Evolutionary conservation across 2,329 filamentous ascomycete species (phyloP).

Genomic region (Gyromitra esculenta): DNA sequence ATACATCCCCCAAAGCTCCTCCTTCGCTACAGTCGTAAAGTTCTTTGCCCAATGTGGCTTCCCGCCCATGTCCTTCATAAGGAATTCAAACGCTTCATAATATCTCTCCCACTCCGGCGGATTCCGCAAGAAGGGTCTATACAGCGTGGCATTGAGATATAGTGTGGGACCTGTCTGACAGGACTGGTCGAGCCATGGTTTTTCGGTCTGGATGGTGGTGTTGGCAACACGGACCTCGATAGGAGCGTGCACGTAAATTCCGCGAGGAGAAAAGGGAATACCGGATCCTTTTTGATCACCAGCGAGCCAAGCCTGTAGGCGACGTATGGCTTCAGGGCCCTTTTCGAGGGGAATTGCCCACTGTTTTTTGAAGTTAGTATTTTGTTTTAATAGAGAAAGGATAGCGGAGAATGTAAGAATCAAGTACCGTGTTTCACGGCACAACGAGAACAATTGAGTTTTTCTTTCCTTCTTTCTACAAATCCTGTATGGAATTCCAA

Average conservation of each 20-base stretch:
- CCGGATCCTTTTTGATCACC: constrained; percentile 73
- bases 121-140: constrained; percentile 80
- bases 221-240: constrained; percentile 89
- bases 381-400: background rate
- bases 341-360: constrained; percentile 90
- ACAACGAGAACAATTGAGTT: background rate
- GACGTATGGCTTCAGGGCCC: constrained; percentile 84
- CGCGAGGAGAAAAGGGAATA: constrained; percentile 83
- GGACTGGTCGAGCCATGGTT: constrained; percentile 79
- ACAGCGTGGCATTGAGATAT: constrained; percentile 90
- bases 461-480: background rate
- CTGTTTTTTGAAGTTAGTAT: constrained; percentile 50
- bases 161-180: constrained; percentile 75
- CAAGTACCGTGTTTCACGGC: constrained; percentile 2
- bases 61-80: constrained; percentile 86
- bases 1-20: constrained; percentile 74
- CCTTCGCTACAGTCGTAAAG: constrained; percentile 70
- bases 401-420: background rate
- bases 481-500: constrained; percentile 22
- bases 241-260: constrained; percentile 85
- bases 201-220: constrained; percentile 66
- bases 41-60: constrained; percentile 95
- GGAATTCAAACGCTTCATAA: constrained; percentile 88
- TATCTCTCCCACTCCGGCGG: constrained; percentile 80
- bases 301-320: constrained; percentile 87